Base-by-base conservation (phyloP, 2,329 filamentous ascomycete genomes). In the Fusarium sp. region DNA sequence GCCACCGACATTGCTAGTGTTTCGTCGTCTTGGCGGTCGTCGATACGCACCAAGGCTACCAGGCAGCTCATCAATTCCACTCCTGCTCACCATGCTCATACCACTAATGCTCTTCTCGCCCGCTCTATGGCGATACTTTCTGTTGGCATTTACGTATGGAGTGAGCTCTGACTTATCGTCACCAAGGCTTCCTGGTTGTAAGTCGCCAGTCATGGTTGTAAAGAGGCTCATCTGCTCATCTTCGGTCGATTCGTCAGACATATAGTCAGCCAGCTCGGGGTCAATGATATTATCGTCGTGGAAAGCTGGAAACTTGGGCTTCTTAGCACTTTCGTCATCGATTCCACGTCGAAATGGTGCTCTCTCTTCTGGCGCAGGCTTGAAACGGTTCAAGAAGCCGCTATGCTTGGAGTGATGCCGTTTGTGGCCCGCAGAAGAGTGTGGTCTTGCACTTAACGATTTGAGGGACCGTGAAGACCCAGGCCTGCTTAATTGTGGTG, bases 211-310 rank as follows among this genome's bases (percentile, higher is more conserved):
- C 81, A 91, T 85, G 8, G 87, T 89, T 3, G 91, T 89, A 78
- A 97, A 92, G 14, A 97, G 90, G 74, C 91, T 94, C 79, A 94
- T 90, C 71, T 96, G 92, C 68, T 99, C 94, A 72, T 97, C 94
- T 36, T 92, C 95, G 72, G 93, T 97, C 3, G 94, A 97, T 46
- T 92, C 94, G 76, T 99, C 96, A 8, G 96, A 99, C 84, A 99
- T 91, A 79, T 96, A 99, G 32, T 93, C 92, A 7, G 94, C 95
- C 53, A 99, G 83, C 74, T 99, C 96, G 2, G 96, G 96, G 75
- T 99, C 96, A 70, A 99, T 98, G 70, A 99, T 97, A 75, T 96
- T 98, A 81, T 99, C 96, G 74, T 96, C 94, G 76, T 99, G 96
- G 72, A 99, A 98, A n/a, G 94, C 94, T 17, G 94, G 91, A 34